Evolutionary conservation across 192 early-diverging fungal genomes (phyloP), one percentile per base, ranked within the genome.

Genomic region (Podila minutissima): DNA sequence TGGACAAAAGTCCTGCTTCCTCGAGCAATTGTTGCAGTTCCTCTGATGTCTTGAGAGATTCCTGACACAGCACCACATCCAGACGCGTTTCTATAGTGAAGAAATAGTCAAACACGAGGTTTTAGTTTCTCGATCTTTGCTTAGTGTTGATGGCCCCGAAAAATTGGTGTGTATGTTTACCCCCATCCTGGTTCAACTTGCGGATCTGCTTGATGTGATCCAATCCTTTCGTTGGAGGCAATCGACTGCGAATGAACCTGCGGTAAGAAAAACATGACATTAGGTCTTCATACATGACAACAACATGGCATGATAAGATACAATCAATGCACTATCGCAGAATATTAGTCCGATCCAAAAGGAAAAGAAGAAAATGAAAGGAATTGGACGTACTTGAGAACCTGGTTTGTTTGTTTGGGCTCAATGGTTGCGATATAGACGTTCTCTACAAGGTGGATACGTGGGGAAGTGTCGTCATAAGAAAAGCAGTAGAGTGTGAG

Each of bases 131-230:
- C 4, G 41, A 17, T 46, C 41, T 3, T n/a, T 26, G 58, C 6
- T 19, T 48, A 4, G 6, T 32, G 29, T 35, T 53, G 19, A 7
- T 59, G 9, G 3, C 62, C 57, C 26, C 22, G 35, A 57, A 31
- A 38, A 33, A 12, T 11, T 37, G 22, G 41, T 66, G 41, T 29
- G 4, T 35, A 31, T 28, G 65, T 61, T 29, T 29, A 68, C 62
- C 65, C 57, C 59, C 74, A 60, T 64, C 64, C 10, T 69, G n/a
- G 11, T 24, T 51, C 20, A 32, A 46, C 35, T 77, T 86, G 62
- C 75, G 71, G 35, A 87, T 85, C 22, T 85, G 75, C 67, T 88
- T 88, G 60, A 76, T 71, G 48, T 88, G 86, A n/a, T 85, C 82
- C 20, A 88, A 57, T 12, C 64, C 74, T 59, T 79, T 63, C 1